Conservation (phyloP, 345 rosid species). For the Sisymbrium irio region DNA sequence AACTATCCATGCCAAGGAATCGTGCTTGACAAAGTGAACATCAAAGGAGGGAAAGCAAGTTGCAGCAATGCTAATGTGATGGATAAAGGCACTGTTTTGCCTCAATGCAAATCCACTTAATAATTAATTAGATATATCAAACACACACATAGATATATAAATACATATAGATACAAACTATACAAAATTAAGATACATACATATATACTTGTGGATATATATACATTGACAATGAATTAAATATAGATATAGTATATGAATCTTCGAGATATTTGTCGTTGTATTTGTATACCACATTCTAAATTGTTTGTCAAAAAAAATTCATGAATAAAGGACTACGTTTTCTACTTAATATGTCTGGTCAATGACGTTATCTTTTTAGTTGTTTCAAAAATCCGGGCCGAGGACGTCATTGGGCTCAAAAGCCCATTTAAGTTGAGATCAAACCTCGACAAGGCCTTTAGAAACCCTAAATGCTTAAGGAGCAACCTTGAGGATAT, state of each 20-base stretch:
- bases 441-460: not conserved
- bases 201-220: slow-evolving; percentile 16
- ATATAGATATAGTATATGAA: not conserved
- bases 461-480: slow-evolving; percentile 28
- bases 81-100: slow-evolving; percentile 50
- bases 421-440: not conserved
- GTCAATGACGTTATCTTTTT: not conserved
- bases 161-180: not conserved
- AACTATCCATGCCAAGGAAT: slow-evolving; percentile 62
- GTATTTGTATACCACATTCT: not conserved
- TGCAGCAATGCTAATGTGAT: slow-evolving; percentile 53
- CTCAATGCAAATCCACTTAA: slow-evolving; percentile 41
- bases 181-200: not conserved
- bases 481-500: not conserved
- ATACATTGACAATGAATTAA: slow-evolving; percentile 6
- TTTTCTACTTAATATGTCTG: not conserved
- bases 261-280: not conserved
- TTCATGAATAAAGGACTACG: not conserved
- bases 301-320: not conserved
- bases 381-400: too few species aligned
- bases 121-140: not conserved
- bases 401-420: too few species aligned
- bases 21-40: slow-evolving; percentile 46
- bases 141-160: not conserved
- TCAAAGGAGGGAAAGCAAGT: slow-evolving; percentile 41